Evolutionary conservation across 2,329 filamentous ascomycete species (phyloP).

Genomic region (Shiraia bambusicola): DNA sequence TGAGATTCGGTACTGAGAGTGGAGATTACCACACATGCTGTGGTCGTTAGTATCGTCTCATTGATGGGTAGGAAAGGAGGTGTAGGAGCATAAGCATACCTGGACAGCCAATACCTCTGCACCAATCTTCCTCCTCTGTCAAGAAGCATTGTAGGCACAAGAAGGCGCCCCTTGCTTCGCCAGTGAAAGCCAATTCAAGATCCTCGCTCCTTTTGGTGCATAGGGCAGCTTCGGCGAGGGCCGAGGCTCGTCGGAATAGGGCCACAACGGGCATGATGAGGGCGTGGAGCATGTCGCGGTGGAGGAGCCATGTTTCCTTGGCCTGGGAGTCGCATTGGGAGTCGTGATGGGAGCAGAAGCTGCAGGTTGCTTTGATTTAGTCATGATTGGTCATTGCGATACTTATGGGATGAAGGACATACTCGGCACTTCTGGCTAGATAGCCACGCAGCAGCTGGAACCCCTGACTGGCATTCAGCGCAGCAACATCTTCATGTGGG

Average conservation of each 20-base stretch:
- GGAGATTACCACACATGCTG: conserved; percentile 48
- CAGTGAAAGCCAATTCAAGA: conserved; percentile 59
- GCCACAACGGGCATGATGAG: conserved; percentile 60
- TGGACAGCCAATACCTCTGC: conserved; percentile 57
- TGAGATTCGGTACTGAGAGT: conserved; percentile 51
- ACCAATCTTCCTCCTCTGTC: conserved; percentile 60
- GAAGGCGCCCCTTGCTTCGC: conserved; percentile 59
- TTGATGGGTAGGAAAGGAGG: too few species aligned
- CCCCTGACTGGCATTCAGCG: conserved; percentile 44
- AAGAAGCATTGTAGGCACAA: conserved; percentile 62
- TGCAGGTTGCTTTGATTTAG: conserved; percentile 19
- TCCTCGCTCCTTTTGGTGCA: conserved; percentile 53
- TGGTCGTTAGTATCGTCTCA: conserved; percentile 8
- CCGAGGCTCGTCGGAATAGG: conserved; percentile 57
- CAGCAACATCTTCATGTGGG: conserved; percentile 44
- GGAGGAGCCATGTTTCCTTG: conserved; percentile 50
- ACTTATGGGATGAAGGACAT: conserved; percentile 27
- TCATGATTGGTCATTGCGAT: conserved; percentile 1
- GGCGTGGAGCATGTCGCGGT: conserved; percentile 61
- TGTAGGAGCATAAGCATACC: conserved; percentile 24
- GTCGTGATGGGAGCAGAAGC: conserved; percentile 49
- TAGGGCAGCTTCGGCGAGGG: conserved; percentile 53
- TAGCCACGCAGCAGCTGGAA: conserved; percentile 49
- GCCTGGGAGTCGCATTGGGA: conserved; percentile 30
- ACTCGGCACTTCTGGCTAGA: conserved; percentile 45